phyloP scores from a whole-genome alignment of 441 rosid genomes.

The Cnidoscolus chayamansa region DNA sequence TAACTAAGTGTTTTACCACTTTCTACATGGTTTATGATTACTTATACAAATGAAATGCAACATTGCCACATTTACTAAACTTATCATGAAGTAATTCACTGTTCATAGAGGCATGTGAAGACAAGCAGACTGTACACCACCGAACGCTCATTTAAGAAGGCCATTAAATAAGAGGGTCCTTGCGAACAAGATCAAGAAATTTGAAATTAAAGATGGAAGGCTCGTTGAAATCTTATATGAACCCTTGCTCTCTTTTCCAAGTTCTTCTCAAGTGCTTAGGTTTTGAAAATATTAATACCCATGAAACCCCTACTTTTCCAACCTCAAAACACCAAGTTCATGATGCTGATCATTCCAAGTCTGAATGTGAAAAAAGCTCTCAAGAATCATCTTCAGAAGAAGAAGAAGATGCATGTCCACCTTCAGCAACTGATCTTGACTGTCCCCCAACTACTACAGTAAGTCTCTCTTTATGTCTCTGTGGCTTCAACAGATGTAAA shows the following conservation, averaged over 20 bases:
- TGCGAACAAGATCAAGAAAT: no score
- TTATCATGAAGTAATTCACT: no score
- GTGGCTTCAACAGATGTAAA: no score
- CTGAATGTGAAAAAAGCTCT: background rate
- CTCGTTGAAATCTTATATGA: background rate
- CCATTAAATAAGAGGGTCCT: background rate
- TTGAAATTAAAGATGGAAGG: no score
- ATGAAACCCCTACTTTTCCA: background rate
- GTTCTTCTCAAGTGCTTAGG: slow-evolving; percentile 22
- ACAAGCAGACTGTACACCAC: background rate
- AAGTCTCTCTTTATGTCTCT: slow-evolving; percentile 4
- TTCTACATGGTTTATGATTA: no score
- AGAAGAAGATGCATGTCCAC: background rate
- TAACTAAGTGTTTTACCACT: no score
- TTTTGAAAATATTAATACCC: background rate
- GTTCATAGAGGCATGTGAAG: background rate
- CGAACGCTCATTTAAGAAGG: background rate
- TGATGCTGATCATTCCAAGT: background rate
- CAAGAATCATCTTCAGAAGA: background rate
- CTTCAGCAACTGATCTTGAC: slow-evolving; percentile 4
- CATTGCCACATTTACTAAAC: no score
- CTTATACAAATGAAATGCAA: no score
- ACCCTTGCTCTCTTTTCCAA: background rate
- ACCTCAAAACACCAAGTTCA: background rate
- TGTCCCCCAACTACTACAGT: slow-evolving; percentile 16